Conservation (phyloP, 1,139 yeast genomes). For the Hyphopichia wangnamkhiaoensis region DNA sequence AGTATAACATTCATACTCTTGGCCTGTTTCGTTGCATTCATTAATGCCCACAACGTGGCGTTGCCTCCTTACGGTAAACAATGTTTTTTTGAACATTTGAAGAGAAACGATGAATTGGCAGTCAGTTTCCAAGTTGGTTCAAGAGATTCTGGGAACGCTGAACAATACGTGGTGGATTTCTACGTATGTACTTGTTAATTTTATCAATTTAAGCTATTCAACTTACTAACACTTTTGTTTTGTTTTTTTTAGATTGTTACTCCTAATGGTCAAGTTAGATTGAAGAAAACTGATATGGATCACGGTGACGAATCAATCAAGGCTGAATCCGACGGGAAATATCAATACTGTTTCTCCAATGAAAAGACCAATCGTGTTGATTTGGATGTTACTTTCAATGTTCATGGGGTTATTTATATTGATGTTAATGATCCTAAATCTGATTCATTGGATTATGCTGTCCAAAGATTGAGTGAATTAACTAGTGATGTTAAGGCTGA, state of each 20-base stretch:
- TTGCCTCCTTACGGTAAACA: constrained; percentile 84
- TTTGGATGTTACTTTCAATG: constrained; percentile 92
- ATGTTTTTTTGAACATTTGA: constrained; percentile 85
- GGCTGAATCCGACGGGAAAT: constrained; percentile 71
- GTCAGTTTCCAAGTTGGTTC: constrained; percentile 94
- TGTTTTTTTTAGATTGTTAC: constrained; percentile 52
- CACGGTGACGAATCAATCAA: constrained; percentile 79
- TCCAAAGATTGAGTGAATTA: constrained; percentile 71
- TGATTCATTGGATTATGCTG: constrained; percentile 84
- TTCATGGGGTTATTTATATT: constrained; percentile 88
- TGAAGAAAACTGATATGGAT: constrained; percentile 56
- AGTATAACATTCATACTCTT: neutral
- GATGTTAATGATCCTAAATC: constrained; percentile 82
- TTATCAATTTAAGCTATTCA: no score
- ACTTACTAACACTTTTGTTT: no score
- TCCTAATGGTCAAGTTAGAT: constrained; percentile 58
- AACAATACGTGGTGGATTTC: constrained; percentile 79
- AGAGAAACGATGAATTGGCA: constrained; percentile 82
- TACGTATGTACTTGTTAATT: constrained; percentile 45
- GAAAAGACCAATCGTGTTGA: constrained; percentile 73
- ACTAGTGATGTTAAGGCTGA: constrained; percentile 90
- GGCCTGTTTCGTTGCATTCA: constrained; percentile 16
- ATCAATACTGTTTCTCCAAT: constrained; percentile 88
- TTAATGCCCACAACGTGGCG: constrained; percentile 73
- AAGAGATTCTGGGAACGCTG: constrained; percentile 75